Base-by-base conservation (phyloP, 306 rosid genomes). In the Castanea sativa region DNA sequence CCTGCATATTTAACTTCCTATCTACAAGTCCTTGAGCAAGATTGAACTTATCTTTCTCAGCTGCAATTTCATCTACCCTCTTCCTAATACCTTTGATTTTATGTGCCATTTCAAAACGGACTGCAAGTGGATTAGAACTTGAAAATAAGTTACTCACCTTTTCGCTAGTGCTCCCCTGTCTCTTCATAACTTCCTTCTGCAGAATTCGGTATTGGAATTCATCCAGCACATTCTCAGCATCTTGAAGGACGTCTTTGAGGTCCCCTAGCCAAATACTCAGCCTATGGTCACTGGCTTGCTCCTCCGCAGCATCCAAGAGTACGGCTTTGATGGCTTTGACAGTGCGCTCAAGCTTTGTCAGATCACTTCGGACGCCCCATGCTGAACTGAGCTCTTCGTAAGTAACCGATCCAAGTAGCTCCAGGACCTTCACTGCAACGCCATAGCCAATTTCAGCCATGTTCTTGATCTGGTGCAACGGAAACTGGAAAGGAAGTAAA, bases 271-370 rank as follows among this genome's bases (percentile, higher is more conserved):
- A 75, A 14, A 10, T 25, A 1, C 2, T 2, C 30, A 85, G 52
- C 69, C 41, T 20, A 1, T 0, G 1, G 6, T 64, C 6, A 2
- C 45, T 52, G 0, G n/a, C 70, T 57, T 78, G 85, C 79, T 81
- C 78, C 78, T 78, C 52, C 35, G 76, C 84, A 5, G 87, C 88
- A 25, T 85, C 87, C 23, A 79, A 33, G 25, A 85, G 43, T 51
- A 74, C 81, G 1, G 19, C 71, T 77, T 73, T 83, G 61, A 83
- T 60, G 27, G n/a, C 13, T 45, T 73, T 76, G n/a, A 85, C 41
- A 11, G 79, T 73, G 8, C 13, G 3, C 72, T 41, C 14, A 12
- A 83, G 73, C 5, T 64, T 65, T 18, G 7, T 69, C 6, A 88
- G 64, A 73, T 83, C 79, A 8, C 30, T 20, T 41, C 14, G 16